Evolutionary conservation across 768 basidiomycete species (phyloP), one percentile per base, ranked within the genome.

Genomic region (Austroboletus eburneus): DNA sequence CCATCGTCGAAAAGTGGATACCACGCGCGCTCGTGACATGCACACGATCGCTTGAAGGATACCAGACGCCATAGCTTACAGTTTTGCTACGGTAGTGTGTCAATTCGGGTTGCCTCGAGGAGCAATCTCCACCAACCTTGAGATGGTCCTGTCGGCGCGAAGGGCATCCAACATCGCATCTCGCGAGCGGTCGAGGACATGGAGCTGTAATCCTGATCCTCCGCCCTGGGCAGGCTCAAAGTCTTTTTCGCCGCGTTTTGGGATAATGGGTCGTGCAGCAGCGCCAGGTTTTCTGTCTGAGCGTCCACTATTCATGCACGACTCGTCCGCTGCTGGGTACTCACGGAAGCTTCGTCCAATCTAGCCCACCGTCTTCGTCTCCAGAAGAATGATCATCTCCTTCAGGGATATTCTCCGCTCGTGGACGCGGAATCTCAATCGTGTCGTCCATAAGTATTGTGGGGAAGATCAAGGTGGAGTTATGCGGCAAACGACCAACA

Each of bases 231-330:
- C 72, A 2, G 96, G 96, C 63, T 98, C 95, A 55, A 92, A 98
- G 54, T 98, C 94, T 63, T 99, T 98, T 67, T 98, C 96, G 2
- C 96, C 96, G 22, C 96, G 80, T 65, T 90, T 94, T 6, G 96
- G 96, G 42, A 99, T 94, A 6, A 87, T 72, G 3, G 87, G 87
- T 33, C 83, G 77, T 5, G 67, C 57, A 14, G 66, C 51, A 14
- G 56, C 56, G 9, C 56, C 64, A 33, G 42, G 17, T 36, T 53
- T 61, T 37, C 61, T 65, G 48, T 42, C 38, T 25, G 29, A 35
- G 25, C 17, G 33, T 42, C 22, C 12, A 32, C 37, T 38, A 39
- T 56, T 34, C n/a, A 46, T 41, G 24, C 10, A 45, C 45, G 44
- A 46, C 32, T 41, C 34, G 17, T 42, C 36, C 43, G 27, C 40